Evolutionary conservation across 768 basidiomycete genomes (phyloP).

Genomic region (Solioccasus polychromus): DNA sequence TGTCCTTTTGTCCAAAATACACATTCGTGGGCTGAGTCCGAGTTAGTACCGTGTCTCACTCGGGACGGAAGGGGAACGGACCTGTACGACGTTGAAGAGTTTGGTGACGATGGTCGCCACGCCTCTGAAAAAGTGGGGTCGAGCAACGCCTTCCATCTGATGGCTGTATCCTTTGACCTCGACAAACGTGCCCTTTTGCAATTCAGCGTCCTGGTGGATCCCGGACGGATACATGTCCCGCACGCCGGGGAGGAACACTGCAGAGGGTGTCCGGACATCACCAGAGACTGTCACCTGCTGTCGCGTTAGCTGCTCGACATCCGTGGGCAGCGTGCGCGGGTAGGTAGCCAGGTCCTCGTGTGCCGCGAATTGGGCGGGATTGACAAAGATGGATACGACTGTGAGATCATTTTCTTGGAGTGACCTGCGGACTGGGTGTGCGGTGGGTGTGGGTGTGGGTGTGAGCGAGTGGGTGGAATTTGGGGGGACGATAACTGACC

Average conservation of each 20-base stretch:
- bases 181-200: slow-evolving; percentile 86
- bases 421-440: slow-evolving; percentile 64
- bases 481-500: slow-evolving; percentile 52
- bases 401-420: slow-evolving; percentile 80
- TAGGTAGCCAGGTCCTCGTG: slow-evolving; percentile 91
- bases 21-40: slow-evolving; percentile 67
- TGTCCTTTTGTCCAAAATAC: slow-evolving; percentile 98
- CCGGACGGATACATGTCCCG: slow-evolving; percentile 93
- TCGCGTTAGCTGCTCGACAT: slow-evolving; percentile 59
- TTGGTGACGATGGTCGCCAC: slow-evolving; percentile 95
- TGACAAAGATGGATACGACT: slow-evolving; percentile 94
- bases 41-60: neutral
- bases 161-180: slow-evolving; percentile 89
- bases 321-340: slow-evolving; percentile 78
- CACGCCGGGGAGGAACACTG: slow-evolving; percentile 78
- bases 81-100: slow-evolving; percentile 89
- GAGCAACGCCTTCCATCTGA: slow-evolving; percentile 86
- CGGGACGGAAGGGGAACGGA: slow-evolving; percentile 25
- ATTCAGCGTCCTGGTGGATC: slow-evolving; percentile 67
- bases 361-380: slow-evolving; percentile 96
- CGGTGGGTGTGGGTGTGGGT: neutral
- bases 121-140: slow-evolving; percentile 93
- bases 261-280: slow-evolving; percentile 46
- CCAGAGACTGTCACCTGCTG: slow-evolving; percentile 32
- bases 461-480: neutral